Conservation (phyloP, 192 early-diverging fungal genomes). For the Funneliformis mosseae region DNA sequence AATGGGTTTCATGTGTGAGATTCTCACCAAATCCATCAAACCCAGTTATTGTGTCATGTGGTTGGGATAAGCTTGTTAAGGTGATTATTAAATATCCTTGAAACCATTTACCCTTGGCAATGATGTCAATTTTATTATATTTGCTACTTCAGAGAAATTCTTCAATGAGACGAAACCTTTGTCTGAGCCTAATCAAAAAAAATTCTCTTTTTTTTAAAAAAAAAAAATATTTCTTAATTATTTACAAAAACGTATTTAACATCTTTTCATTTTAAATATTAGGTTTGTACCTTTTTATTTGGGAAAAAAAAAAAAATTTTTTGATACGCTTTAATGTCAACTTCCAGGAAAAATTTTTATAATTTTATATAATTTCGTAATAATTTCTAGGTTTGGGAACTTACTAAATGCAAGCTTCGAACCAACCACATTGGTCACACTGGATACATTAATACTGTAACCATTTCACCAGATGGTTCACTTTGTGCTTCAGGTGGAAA, state of each 20-base stretch:
- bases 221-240: no score
- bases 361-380: background rate
- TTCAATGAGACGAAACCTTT: constrained; percentile 65
- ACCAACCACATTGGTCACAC: constrained; percentile 99
- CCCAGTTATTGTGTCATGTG: constrained; percentile 96
- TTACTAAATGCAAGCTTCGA: constrained; percentile 97
- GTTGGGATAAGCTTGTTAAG: constrained; percentile 99
- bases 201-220: background rate
- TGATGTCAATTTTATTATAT: constrained; percentile 44
- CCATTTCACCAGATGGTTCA: constrained; percentile 99
- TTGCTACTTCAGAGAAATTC: constrained; percentile 76
- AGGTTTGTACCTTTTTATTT: no score
- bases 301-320: no score
- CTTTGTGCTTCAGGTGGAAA: constrained; percentile 99
- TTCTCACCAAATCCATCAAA: constrained; percentile 99
- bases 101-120: constrained; percentile 3
- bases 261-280: no score
- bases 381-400: constrained; percentile 88
- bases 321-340: no score
- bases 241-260: no score
- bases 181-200: constrained; percentile 44
- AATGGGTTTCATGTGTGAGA: constrained; percentile 99
- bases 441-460: constrained; percentile 97
- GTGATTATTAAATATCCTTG: constrained; percentile 49
- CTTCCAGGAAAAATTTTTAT: background rate